Conservation (phyloP, 768 basidiomycete genomes). For the Cystofilobasidium ferigula region DNA sequence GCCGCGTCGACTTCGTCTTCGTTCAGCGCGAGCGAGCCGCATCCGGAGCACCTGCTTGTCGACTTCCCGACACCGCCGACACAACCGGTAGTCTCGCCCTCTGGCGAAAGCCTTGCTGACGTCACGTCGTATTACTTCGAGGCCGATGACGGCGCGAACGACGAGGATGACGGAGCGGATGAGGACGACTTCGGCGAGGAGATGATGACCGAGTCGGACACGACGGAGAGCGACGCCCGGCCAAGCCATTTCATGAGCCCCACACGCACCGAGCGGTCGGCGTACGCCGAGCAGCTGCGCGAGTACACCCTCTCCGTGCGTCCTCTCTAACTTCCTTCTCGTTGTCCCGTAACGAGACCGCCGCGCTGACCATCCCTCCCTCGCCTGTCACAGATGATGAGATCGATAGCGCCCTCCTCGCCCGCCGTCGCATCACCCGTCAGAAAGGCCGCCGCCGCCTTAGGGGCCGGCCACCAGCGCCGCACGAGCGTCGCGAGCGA, state of each 20-base stretch:
- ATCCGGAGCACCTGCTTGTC: not conserved
- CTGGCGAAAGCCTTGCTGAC: not conserved
- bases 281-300: conserved; percentile 2
- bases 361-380: not conserved
- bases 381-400: not conserved
- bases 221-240: not conserved
- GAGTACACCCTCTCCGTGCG: conserved; percentile 1
- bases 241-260: not conserved
- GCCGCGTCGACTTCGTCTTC: not conserved
- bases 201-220: conserved; percentile 9
- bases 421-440: not conserved
- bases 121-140: not conserved
- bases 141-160: not conserved
- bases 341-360: too few species aligned
- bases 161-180: not conserved
- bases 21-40: not conserved
- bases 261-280: not conserved
- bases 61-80: not conserved
- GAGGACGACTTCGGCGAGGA: conserved; percentile 4
- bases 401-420: not conserved
- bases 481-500: not conserved
- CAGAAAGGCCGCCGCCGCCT: not conserved
- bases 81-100: not conserved
- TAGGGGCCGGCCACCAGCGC: not conserved
- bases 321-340: not conserved